Evolutionary conservation across 2,329 filamentous ascomycete genomes (phyloP), one percentile per base, ranked within the genome.

Genomic region (Ophiostoma australiae): DNA sequence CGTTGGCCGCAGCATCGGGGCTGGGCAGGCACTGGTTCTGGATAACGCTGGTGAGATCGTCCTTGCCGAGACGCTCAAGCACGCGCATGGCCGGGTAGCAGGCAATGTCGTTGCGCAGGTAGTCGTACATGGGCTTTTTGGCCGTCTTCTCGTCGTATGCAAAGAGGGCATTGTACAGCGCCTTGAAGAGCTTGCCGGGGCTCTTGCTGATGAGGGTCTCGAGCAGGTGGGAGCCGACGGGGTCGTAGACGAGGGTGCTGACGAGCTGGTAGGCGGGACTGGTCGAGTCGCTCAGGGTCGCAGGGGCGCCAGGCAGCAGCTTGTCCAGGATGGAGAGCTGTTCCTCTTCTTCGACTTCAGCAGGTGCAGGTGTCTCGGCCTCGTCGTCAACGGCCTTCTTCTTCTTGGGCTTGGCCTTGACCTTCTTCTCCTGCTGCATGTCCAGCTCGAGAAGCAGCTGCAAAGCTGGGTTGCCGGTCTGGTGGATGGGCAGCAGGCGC

Each of bases 101-200:
- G 6, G 95, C 93, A 68, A 94, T 91, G 76, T 97, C 94, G 78
- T 98, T 98, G 72, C 93, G 90, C 6, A 94, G 87, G 72, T 97
- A 86, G 55, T 88, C 91, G 31, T 89, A 89, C 76, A 98, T 91
- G 35, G 74, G 74, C 35, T 67, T 69, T 7, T 65, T 48, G 23
- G 61, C 65, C 35, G 67, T n/a, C 1, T n/a, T 27, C 11, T 93
- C 88, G 17, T 91, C 11, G 35, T 70, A 89, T 73, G 90, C 90
- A 79, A 98, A 91, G 74, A 93, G 87, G 74, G 90, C 89, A 72
- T 86, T 88, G 80, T 96, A 94, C 6, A 99, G 84, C 17, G 88
- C 87, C 80, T 97, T 97, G 86, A 98, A 99, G 44, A 93, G 81
- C 80, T 95, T 97, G 63, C 92, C 93, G 0, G 95, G 93, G 20